Evolutionary conservation across 2,329 filamentous ascomycete genomes (phyloP), one percentile per base, ranked within the genome.

Genomic region (Neurospora crassa): DNA sequence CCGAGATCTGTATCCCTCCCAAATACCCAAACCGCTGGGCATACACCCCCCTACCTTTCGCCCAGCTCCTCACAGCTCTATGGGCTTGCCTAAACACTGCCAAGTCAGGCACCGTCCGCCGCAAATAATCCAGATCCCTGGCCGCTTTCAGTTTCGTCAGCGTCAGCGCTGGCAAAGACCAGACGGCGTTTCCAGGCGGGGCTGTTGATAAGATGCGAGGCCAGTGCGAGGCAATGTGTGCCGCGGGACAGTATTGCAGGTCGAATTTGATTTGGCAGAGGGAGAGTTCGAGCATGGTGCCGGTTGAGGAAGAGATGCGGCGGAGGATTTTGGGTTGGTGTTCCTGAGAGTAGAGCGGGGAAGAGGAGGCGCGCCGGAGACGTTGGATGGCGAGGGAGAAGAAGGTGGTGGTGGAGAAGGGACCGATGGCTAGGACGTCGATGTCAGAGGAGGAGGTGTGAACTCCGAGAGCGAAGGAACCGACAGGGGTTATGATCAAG

Each of bases 201-300:
- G 87, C 77, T 8, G 53, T 63, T 18, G 80, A 80, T 74, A 87
- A 80, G 4, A 84, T 79, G 2, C 81, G 76, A 0, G 85, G 85
- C 82, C 83, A 88, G 34, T 81, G 83, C 77, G 89, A 84, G 2
- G 87, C 83, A 63, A 91, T 80, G 40, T 81, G 80, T 2, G 83
- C 80, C 1, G 89, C 87, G 6, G 88, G 84, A 74, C 89, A 91
- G 77, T 92, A 92, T 72, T 91, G 89, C 68, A 92, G 79, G 76
- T 91, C 88, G 75, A 90, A 83, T 73, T 83, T 88, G 75, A 91
- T 81, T 11, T 83, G 85, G 4, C 80, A 77, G n/a, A 91, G 81
- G 59, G 86, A 84, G 5, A 92, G 79, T 75, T 91, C 88, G 5
- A 92, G 81, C 87, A 90, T 91, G 0, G 85, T 88, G 10, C 89